Conservation (phyloP, 192 early-diverging fungal genomes). For the Neocallimastix lanati region DNA sequence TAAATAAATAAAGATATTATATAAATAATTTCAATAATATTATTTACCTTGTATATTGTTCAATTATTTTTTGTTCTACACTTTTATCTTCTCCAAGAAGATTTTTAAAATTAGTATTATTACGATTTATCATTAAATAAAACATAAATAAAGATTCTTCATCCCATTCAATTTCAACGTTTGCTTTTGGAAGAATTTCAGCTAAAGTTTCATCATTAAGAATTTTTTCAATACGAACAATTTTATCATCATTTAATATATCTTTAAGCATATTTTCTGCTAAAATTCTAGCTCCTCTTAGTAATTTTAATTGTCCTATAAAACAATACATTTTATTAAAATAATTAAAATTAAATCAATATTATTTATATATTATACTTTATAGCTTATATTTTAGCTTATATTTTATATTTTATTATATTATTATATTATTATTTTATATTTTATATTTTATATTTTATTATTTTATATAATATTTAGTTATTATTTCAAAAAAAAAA, state of each 20-base stretch:
- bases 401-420: too few species aligned
- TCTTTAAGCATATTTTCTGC: not conserved
- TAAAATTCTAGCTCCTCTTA: not conserved
- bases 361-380: too few species aligned
- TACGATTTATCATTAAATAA: not conserved
- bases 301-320: not conserved
- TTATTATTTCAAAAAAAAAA: too few species aligned
- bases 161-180: not conserved
- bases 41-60: not conserved
- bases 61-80: not conserved
- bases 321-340: too few species aligned
- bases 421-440: too few species aligned
- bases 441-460: too few species aligned
- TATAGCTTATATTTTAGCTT: too few species aligned
- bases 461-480: too few species aligned
- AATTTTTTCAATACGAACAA: not conserved
- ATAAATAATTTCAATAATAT: too few species aligned
- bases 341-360: too few species aligned
- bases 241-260: not conserved
- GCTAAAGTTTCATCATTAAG: not conserved
- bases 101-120: not conserved
- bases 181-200: not conserved
- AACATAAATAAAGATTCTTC: not conserved
- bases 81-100: not conserved
- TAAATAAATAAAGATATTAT: too few species aligned